Conservation (phyloP, 345 rosid genomes). For the Sisymbrium irio region DNA sequence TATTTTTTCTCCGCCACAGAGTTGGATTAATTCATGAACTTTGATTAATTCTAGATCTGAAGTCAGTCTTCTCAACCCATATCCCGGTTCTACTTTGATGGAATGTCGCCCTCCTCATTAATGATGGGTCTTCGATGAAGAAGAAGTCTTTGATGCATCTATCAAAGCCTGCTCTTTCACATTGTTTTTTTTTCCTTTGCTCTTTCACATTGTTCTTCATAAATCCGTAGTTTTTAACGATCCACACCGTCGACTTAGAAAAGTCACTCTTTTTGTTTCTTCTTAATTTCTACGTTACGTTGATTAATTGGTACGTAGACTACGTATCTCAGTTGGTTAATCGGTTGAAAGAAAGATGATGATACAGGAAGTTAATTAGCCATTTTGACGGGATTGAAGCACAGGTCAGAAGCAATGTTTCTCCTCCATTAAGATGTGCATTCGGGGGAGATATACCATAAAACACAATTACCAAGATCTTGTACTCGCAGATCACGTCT, state of each 20-base stretch:
- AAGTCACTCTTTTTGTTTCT: no score
- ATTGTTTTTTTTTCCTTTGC: no score
- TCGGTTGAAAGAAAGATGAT: not conserved
- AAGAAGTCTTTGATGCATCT: not conserved
- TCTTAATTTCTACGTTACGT: no score
- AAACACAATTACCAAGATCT: no score
- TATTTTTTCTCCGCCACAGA: not conserved
- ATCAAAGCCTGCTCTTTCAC: not conserved
- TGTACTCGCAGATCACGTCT: not conserved
- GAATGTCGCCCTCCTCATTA: not conserved
- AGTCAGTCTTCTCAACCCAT: constrained; percentile 1
- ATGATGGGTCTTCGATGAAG: not conserved
- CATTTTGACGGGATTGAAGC: not conserved
- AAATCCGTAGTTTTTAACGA: not conserved
- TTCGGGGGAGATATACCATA: no score
- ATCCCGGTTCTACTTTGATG: not conserved
- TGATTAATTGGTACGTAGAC: no score
- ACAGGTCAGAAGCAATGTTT: no score
- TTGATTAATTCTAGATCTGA: not conserved
- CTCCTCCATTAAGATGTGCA: no score
- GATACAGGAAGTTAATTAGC: not conserved
- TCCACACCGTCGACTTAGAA: no score
- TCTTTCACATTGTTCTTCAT: not conserved
- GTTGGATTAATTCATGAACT: not conserved
- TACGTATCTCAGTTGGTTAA: no score